Conservation (phyloP, 1,139 yeast genomes). For the Sugiyamaella paludigena region DNA sequence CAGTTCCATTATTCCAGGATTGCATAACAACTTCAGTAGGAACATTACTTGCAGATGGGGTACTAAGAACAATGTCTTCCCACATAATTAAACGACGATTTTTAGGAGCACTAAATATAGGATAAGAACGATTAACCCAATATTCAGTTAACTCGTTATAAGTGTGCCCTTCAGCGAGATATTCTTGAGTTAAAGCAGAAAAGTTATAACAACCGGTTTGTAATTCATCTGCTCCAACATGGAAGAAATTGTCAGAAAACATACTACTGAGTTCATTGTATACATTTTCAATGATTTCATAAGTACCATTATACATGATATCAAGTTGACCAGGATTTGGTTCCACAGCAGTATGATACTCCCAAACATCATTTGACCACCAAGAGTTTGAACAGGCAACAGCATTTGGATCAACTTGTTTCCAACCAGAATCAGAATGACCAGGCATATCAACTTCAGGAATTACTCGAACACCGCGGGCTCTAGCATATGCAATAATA, state of each 20-base stretch:
- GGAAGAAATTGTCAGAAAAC: slow-evolving; percentile 45
- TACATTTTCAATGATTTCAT: slow-evolving; percentile 41
- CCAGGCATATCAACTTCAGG: slow-evolving; percentile 54
- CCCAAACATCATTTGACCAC: slow-evolving; percentile 39
- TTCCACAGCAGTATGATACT: slow-evolving; percentile 41
- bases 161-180: slow-evolving; percentile 39
- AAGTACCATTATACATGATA: slow-evolving; percentile 41
- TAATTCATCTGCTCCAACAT: slow-evolving; percentile 50
- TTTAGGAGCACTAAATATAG: slow-evolving; percentile 37
- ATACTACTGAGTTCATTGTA: slow-evolving; percentile 41
- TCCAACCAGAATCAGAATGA: slow-evolving; percentile 49
- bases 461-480: slow-evolving; percentile 46
- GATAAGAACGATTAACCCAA: slow-evolving; percentile 44
- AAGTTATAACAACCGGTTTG: slow-evolving; percentile 42
- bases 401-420: slow-evolving; percentile 39
- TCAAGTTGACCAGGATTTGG: slow-evolving; percentile 52
- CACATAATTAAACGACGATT: slow-evolving; percentile 45
- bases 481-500: slow-evolving; percentile 41
- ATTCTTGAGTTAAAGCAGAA: slow-evolving; percentile 36
- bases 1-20: slow-evolving; percentile 42
- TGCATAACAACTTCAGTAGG: slow-evolving; percentile 43
- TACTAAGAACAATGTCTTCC: slow-evolving; percentile 46
- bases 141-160: slow-evolving; percentile 41
- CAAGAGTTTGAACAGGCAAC: slow-evolving; percentile 41
- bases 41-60: slow-evolving; percentile 28